These are phyloP conservation scores for Daldinia loculata DNA, from an alignment of 495 filamentous ascomycete genomes.

Conservation along the genomic window DNA sequence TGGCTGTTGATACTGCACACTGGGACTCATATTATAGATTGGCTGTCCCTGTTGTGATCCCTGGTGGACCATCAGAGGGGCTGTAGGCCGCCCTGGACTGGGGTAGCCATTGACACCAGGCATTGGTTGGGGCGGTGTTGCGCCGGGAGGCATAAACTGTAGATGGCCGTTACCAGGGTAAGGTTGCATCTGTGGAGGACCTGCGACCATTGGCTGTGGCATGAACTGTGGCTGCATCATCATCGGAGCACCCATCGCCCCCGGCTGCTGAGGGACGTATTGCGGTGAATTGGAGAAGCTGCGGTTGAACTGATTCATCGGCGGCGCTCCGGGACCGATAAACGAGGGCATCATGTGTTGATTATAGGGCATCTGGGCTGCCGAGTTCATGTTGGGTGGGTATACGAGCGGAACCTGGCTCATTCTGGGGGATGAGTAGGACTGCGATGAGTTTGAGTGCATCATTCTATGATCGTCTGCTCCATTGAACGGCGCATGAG, in stretches of 20 bases:
- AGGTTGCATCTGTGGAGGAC: slow-evolving; percentile 75
- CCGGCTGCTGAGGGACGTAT: slow-evolving; percentile 70
- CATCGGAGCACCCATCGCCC: slow-evolving; percentile 73
- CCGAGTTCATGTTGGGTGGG: slow-evolving; percentile 72
- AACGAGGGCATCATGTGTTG: slow-evolving; percentile 76
- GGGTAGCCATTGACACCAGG: slow-evolving; percentile 71
- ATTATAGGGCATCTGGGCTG: slow-evolving; percentile 73
- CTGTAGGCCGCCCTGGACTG: slow-evolving; percentile 79
- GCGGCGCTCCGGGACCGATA: slow-evolving; percentile 70
- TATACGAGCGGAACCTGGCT: slow-evolving; percentile 74
- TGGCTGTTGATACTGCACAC: slow-evolving; percentile 72
- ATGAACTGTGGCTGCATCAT: slow-evolving; percentile 81
- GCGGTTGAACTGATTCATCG: slow-evolving; percentile 59
- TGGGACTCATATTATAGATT: slow-evolving; percentile 73
- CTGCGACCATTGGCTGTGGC: slow-evolving; percentile 66
- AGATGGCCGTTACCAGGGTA: slow-evolving; percentile 65
- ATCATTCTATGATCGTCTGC: slow-evolving; percentile 88
- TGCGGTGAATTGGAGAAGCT: slow-evolving; percentile 67
- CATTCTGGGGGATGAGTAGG: slow-evolving; percentile 80
- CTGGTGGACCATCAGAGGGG: slow-evolving; percentile 79
- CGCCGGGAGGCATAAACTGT: slow-evolving; percentile 66
- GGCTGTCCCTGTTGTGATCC: slow-evolving; percentile 79
- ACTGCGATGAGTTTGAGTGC: slow-evolving; percentile 78
- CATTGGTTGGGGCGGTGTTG: slow-evolving; percentile 68
- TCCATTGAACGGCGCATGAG: slow-evolving; percentile 67